phyloP scores from a whole-genome alignment of 306 rosid genomes.

The Prinsepia uniflora region DNA sequence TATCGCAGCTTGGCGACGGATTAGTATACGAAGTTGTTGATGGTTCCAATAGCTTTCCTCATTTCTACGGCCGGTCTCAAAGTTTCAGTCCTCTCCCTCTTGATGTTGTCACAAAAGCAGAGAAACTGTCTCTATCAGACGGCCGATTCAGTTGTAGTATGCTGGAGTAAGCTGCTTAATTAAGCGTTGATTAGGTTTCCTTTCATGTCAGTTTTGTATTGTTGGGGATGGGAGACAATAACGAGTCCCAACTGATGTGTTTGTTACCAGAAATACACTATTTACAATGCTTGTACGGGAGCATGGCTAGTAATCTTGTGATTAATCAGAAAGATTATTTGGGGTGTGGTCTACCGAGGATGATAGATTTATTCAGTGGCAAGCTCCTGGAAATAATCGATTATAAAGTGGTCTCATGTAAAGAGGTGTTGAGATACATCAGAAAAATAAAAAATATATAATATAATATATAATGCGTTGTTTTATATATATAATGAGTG shows the following conservation, averaged over 20 bases:
- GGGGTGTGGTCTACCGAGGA: too few relatives aligned
- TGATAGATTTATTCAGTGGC: too few relatives aligned
- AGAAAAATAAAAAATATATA: too few relatives aligned
- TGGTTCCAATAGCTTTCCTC: conserved; percentile 71
- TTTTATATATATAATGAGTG: too few relatives aligned
- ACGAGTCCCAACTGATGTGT: background rate
- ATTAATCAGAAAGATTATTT: too few relatives aligned
- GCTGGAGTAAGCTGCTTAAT: conserved; percentile 30
- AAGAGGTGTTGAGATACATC: too few relatives aligned
- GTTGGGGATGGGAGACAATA: background rate
- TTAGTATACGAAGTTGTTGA: conserved; percentile 73
- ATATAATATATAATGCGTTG: too few relatives aligned
- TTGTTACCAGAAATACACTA: background rate
- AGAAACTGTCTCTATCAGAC: conserved; percentile 51
- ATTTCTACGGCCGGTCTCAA: conserved; percentile 77
- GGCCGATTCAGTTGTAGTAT: conserved; percentile 64
- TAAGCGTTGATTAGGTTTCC: conserved; percentile 3
- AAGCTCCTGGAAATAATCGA: too few relatives aligned
- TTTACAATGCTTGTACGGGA: background rate
- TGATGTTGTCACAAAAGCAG: conserved; percentile 59
- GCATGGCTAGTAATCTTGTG: background rate
- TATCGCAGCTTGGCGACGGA: conserved; percentile 78
- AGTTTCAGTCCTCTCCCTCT: conserved; percentile 66
- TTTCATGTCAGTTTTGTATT: background rate
- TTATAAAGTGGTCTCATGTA: too few relatives aligned